Evolutionary conservation across 106 monocot species (phyloP).

Genomic region (Dioscorea zingiberensis): DNA sequence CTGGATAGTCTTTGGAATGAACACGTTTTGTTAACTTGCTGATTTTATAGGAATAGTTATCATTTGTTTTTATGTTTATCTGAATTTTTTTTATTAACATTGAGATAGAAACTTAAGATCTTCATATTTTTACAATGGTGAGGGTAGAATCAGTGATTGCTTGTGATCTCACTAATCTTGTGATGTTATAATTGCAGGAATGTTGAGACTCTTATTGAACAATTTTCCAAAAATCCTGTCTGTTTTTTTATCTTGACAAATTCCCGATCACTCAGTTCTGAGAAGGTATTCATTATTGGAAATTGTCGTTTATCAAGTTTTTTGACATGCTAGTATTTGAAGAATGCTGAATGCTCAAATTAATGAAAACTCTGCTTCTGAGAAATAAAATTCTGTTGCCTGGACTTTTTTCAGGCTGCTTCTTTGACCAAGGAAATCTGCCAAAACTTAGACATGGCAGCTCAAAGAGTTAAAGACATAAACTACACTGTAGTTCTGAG

Average conservation of each 20-base stretch:
- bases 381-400: neutral
- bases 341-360: neutral
- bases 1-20: no score
- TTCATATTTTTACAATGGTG: no score
- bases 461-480: slow-evolving; percentile 54
- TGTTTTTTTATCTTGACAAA: slow-evolving; percentile 98
- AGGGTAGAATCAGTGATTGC: no score
- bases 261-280: slow-evolving; percentile 78
- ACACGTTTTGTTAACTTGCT: neutral
- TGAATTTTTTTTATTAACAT: no score
- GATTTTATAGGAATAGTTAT: slow-evolving; percentile 3
- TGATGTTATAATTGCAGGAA: slow-evolving; percentile 45
- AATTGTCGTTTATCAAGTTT: neutral
- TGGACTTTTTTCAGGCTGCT: slow-evolving; percentile 47
- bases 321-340: neutral
- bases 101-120: no score
- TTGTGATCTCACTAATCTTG: neutral
- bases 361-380: neutral
- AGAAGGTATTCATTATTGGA: slow-evolving; percentile 59
- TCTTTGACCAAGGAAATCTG: slow-evolving; percentile 79
- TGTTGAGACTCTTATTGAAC: slow-evolving; percentile 52
- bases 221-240: slow-evolving; percentile 51
- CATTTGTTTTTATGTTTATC: no score
- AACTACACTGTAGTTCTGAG: slow-evolving; percentile 81
- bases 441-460: slow-evolving; percentile 72